Conservation (phyloP, 2,329 filamentous ascomycete species). For the Proliferodiscus dingleyae region DNA sequence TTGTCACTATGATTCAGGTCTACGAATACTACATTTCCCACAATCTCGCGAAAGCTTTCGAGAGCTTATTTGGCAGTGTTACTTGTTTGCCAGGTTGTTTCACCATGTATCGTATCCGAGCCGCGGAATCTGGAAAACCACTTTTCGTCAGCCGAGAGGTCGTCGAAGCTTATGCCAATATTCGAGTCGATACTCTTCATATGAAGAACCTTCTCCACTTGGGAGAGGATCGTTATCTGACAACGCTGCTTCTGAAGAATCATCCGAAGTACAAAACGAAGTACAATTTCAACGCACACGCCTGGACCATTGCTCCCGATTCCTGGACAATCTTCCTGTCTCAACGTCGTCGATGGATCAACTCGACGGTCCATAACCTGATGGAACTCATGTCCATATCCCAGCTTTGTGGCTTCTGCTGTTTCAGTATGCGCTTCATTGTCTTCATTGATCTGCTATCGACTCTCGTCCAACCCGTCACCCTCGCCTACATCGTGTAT, state of each 20-base stretch:
- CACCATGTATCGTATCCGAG: slow-evolving; percentile 96
- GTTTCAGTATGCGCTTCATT: slow-evolving; percentile 98
- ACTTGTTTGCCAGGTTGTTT: slow-evolving; percentile 98
- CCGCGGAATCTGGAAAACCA: slow-evolving; percentile 90
- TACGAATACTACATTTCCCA: slow-evolving; percentile 99
- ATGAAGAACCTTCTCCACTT: slow-evolving; percentile 98
- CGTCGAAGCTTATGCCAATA: slow-evolving; percentile 80
- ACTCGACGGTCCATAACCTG: slow-evolving; percentile 97
- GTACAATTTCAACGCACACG: slow-evolving; percentile 86
- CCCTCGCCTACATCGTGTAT: slow-evolving; percentile 83
- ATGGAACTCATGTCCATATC: slow-evolving; percentile 90
- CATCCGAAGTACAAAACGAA: slow-evolving; percentile 97
- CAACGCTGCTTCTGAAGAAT: slow-evolving; percentile 86
- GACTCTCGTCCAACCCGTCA: slow-evolving; percentile 88
- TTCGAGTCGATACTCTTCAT: slow-evolving; percentile 94
- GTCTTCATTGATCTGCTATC: slow-evolving; percentile 92
- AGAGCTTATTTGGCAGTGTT: slow-evolving; percentile 93
- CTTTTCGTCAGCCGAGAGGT: slow-evolving; percentile 93
- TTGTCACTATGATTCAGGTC: slow-evolving; percentile 98
- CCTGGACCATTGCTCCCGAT: slow-evolving; percentile 96
- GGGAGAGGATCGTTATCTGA: slow-evolving; percentile 96
- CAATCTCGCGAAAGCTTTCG: slow-evolving; percentile 94
- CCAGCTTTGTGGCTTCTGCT: slow-evolving; percentile 98
- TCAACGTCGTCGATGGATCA: slow-evolving; percentile 98
- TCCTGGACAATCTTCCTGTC: slow-evolving; percentile 93